Evolutionary conservation across 208 protist species (phyloP), one percentile per base, ranked within the genome.

Genomic region (Kentomonas sorsogonicus): DNA sequence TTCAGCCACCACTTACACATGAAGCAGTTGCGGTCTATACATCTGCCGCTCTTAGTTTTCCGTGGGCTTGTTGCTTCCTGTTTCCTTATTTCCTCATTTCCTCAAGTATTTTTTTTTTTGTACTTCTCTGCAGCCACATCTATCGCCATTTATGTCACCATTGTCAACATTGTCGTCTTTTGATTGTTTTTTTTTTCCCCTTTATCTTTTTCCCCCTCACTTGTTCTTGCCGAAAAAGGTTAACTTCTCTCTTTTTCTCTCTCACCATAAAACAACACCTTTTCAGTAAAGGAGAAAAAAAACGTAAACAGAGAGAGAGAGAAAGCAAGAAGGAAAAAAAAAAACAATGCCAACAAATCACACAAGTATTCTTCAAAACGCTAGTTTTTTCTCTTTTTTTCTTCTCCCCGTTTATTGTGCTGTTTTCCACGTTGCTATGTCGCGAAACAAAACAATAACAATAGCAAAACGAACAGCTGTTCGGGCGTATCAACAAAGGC

Each of bases 61-160:
- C n/a, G n/a, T n/a, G n/a, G n/a, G n/a, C n/a, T n/a, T n/a, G n/a
- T n/a, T n/a, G n/a, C n/a, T n/a, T n/a, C n/a, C n/a, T n/a, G n/a
- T n/a, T n/a, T n/a, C n/a, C n/a, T n/a, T n/a, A n/a, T n/a, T n/a
- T n/a, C n/a, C n/a, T n/a, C n/a, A n/a, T n/a, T n/a, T n/a, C n/a
- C n/a, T n/a, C n/a, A n/a, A n/a, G n/a, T n/a, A n/a, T n/a, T n/a
- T 50, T 57, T 50, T 57, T 47, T 27, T 56, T 27, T 68, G 26
- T 51, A 9, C 5, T 53, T 33, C 36, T 54, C 22, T 31, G 16
- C n/a, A n/a, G n/a, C n/a, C n/a, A n/a, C n/a, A n/a, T n/a, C n/a
- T n/a, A n/a, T n/a, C n/a, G n/a, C n/a, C n/a, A n/a, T n/a, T n/a
- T n/a, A n/a, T n/a, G n/a, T n/a, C n/a, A n/a, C n/a, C n/a, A n/a